Base-by-base conservation (phyloP, 257 asterid species). In the Solanum pinnatisectum region DNA sequence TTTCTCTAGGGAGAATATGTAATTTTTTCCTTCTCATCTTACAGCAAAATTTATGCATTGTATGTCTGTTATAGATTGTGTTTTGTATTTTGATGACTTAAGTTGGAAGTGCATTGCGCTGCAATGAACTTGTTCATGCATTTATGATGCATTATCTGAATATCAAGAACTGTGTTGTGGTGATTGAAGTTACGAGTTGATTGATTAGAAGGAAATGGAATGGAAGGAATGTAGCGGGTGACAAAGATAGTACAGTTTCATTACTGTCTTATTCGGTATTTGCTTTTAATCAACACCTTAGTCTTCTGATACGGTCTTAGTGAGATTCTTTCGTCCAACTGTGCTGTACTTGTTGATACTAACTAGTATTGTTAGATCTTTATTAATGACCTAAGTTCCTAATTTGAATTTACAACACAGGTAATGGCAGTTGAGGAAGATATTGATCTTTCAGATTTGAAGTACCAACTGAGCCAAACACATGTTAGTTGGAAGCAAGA, bases 341-440 rank as follows among this genome's bases (percentile, higher is more conserved):
- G 85, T 27, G 6, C 30, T 81, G 59, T 72, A 13, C 22, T 73
- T 86, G 32, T 35, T 16, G 44, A 60, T 86, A 72, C 84, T 37
- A 82, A 77, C 86, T 49, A 40, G 33, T 84, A 82, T 85, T 68
- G 85, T 79, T 79, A 42, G 74, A 46, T 70, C 35, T 89, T 63
- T 63, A 56, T 56, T 56, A 18, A 56, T 84, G 59, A 73, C 15
- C 84, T 20, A 84, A 89, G 49, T 84, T 83, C 76, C 84, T 83
- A 72, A 71, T 86, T 87, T 79, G 73, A 71, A 5, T 83, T 68
- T 87, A 52, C 74, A 59, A 67, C 88, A 87, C 88, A 93, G 90
- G 93, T 84, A 88, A 96, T 96, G 98, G 96, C 94, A 76, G 90
- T 93, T 25, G 94, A 90, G 93, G 94, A 93, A 86, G 94, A 90